phyloP scores from a whole-genome alignment of 2,329 filamentous ascomycete species.

The Capronia coronata region DNA sequence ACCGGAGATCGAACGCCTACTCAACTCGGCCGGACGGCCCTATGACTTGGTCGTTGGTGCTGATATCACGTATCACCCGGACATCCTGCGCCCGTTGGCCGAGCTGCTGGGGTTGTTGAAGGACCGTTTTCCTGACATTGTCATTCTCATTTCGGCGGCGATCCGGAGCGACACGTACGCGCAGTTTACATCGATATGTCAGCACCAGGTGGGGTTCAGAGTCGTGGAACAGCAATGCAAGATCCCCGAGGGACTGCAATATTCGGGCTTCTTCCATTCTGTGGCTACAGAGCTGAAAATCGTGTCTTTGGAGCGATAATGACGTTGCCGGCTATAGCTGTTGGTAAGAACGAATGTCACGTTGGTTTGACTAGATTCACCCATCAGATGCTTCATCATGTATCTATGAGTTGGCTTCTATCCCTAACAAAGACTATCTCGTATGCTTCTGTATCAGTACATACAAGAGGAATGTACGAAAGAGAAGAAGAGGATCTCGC shows the following conservation, averaged over 20 bases:
- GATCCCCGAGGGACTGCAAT: constrained; percentile 39
- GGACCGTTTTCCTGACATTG: constrained; percentile 22
- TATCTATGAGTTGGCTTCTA: too few relatives aligned
- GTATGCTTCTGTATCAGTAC: too few relatives aligned
- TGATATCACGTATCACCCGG: constrained; percentile 28
- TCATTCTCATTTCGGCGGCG: constrained; percentile 55
- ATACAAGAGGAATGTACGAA: too few relatives aligned
- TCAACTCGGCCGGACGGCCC: constrained; percentile 2
- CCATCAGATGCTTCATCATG: too few relatives aligned
- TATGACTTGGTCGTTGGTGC: constrained; percentile 25
- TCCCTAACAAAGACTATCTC: too few relatives aligned
- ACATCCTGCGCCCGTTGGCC: constrained; percentile 25
- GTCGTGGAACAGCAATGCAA: constrained; percentile 38
- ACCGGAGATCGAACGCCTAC: constrained; percentile 16
- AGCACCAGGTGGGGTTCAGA: constrained; percentile 34
- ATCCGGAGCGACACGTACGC: constrained; percentile 59
- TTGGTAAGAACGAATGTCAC: too few relatives aligned
- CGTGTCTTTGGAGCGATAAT: constrained; percentile 17
- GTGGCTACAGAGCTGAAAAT: constrained; percentile 23
- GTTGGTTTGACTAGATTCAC: too few relatives aligned
- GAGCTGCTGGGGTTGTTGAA: constrained; percentile 16
- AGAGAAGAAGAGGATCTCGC: too few relatives aligned
- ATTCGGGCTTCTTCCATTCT: constrained; percentile 45
- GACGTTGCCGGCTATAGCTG: too few relatives aligned
- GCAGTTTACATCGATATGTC: constrained; percentile 51